phyloP scores from a whole-genome alignment of 1,139 yeast species.

The Saccharomyces hybrid region DNA sequence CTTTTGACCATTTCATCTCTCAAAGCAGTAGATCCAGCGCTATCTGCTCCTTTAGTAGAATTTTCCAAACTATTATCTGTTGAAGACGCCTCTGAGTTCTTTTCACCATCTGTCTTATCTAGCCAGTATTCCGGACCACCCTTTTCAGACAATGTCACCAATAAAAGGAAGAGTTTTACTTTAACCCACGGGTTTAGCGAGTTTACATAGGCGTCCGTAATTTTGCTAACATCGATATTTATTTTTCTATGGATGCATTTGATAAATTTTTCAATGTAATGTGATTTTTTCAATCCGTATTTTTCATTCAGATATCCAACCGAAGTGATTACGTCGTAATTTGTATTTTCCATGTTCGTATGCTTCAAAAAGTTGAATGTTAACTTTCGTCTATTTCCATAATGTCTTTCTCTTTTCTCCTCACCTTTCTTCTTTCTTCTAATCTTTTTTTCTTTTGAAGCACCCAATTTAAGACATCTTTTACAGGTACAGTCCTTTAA shows the following conservation, averaged over 20 bases:
- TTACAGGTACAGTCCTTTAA: not conserved
- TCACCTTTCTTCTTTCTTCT: slow-evolving; percentile 2
- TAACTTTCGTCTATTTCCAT: slow-evolving; percentile 2
- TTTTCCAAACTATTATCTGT: not conserved
- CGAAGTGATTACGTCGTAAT: slow-evolving; percentile 28
- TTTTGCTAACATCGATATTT: slow-evolving; percentile 24
- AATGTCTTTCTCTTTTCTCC: not conserved
- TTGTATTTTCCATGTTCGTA: slow-evolving; percentile 24
- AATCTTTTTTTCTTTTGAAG: not conserved
- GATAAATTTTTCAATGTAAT: slow-evolving; percentile 27
- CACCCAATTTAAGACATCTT: slow-evolving; percentile 7
- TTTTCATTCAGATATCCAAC: slow-evolving; percentile 27
- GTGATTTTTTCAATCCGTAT: slow-evolving; percentile 28
- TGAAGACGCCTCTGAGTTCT: not conserved
- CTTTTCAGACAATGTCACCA: slow-evolving; percentile 30
- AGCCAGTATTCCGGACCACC: slow-evolving; percentile 34
- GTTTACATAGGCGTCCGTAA: slow-evolving; percentile 21
- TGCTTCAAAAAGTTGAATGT: slow-evolving; percentile 2
- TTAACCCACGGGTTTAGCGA: slow-evolving; percentile 27
- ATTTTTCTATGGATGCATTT: slow-evolving; percentile 30
- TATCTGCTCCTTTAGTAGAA: not conserved
- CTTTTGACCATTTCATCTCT: not conserved
- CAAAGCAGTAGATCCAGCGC: not conserved
- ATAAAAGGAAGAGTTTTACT: slow-evolving; percentile 26
- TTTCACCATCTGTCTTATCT: slow-evolving; percentile 22